A percentile compares a stretch with the other conserved stretches of the same genome.
phyloP scores from a whole-genome alignment of 371 early-diverging fungal species.

The Lichtheimia corymbifera region DNA sequence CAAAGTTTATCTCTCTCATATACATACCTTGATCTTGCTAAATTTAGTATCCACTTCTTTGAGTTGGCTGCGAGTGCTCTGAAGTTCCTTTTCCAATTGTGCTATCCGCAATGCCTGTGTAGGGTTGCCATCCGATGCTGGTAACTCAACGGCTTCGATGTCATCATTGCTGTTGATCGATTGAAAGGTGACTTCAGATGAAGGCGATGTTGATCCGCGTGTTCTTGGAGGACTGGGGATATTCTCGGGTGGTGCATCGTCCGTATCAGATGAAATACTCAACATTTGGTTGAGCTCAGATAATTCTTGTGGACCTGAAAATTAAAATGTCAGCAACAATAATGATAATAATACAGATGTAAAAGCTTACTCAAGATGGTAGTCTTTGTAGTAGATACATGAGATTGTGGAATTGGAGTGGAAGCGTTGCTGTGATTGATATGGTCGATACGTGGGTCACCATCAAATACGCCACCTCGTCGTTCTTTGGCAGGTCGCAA shows the following conservation, averaged over 20 bases:
- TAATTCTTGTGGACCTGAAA: conserved; percentile 16
- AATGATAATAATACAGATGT: not conserved
- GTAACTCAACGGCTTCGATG: conserved; percentile 5
- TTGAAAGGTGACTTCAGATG: conserved; percentile 16
- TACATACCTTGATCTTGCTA: conserved; percentile 43
- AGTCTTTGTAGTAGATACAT: conserved; percentile 1
- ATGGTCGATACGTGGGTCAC: conserved; percentile 1
- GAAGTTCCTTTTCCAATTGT: conserved; percentile 24
- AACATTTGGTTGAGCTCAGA: conserved; percentile 28
- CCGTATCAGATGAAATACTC: conserved; percentile 7
- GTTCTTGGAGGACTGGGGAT: conserved; percentile 20
- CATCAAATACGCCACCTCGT: conserved; percentile 5
- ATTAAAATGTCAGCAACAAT: not conserved
- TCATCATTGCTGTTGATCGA: conserved; percentile 15
- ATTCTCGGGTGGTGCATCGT: conserved; percentile 6
- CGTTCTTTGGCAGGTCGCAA: conserved; percentile 8
- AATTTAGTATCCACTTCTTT: conserved; percentile 42
- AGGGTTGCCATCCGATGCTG: conserved; percentile 1
- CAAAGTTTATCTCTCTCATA: not conserved
- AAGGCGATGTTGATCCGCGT: conserved; percentile 15
- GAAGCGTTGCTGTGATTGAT: not conserved
- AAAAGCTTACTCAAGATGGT: conserved; percentile 9
- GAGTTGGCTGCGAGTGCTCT: conserved; percentile 27
- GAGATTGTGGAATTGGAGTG: conserved; percentile 1
- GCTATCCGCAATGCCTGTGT: not conserved